These are phyloP conservation scores for Lobosporangium transversale DNA, from an alignment of 192 early-diverging fungal genomes.

Conservation along the genomic window DNA sequence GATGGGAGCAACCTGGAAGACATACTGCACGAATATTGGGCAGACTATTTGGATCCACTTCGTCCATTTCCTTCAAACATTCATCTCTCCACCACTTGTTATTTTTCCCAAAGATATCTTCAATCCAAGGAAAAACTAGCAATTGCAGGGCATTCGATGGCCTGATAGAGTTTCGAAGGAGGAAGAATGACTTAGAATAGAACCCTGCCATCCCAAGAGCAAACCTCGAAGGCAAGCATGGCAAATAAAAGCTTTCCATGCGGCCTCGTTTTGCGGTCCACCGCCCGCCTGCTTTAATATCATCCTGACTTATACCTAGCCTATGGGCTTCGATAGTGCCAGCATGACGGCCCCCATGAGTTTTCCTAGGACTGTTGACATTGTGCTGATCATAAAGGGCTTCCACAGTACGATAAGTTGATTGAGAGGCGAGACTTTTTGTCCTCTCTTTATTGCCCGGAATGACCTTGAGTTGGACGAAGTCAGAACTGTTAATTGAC, in stretches of 20 bases:
- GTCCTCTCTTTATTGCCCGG: not conserved
- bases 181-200: constrained; percentile 9
- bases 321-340: constrained; percentile 4
- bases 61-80: constrained; percentile 16
- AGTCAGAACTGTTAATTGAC: not conserved
- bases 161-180: constrained; percentile 7
- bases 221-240: constrained; percentile 6
- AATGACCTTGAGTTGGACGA: constrained; percentile 11
- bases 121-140: constrained; percentile 26
- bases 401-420: constrained; percentile 8
- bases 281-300: constrained; percentile 18
- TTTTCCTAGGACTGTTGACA: constrained; percentile 9
- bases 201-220: constrained; percentile 23
- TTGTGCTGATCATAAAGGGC: not conserved
- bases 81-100: constrained; percentile 4
- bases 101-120: constrained; percentile 8
- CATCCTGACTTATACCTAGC: constrained; percentile 7
- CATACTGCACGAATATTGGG: too few relatives aligned
- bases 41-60: not conserved
- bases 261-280: constrained; percentile 12
- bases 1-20: too few relatives aligned
- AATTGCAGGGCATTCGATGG: constrained; percentile 4
- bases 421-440: not conserved
- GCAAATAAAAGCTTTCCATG: constrained; percentile 18
- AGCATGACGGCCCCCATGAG: constrained; percentile 20